phyloP scores from a whole-genome alignment of 2,329 filamentous ascomycete species.

The Cadophora luteo-olivacea region DNA sequence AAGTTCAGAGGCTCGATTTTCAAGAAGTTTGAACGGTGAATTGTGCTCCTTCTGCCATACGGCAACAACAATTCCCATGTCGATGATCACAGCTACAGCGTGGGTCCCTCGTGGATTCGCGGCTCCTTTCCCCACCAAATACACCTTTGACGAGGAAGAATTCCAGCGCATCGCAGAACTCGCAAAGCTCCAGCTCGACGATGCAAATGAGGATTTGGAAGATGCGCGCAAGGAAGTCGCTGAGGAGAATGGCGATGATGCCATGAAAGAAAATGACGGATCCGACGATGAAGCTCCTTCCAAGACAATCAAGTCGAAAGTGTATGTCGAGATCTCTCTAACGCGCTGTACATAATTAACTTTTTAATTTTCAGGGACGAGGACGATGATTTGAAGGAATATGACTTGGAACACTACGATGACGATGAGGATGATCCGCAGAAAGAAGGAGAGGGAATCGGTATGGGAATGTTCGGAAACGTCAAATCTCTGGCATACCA shows the following conservation, averaged over 20 bases:
- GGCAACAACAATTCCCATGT: constrained; percentile 38
- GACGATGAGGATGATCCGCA: constrained; percentile 79
- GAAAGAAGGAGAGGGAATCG: constrained; percentile 66
- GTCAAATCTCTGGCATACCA: constrained; percentile 94
- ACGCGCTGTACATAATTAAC: constrained; percentile 37
- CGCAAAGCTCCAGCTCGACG: constrained; percentile 73
- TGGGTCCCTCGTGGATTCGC: constrained; percentile 66
- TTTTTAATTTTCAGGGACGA: constrained; percentile 51
- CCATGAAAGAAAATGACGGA: constrained; percentile 48
- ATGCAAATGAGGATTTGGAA: constrained; percentile 85
- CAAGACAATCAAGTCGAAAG: constrained; percentile 47
- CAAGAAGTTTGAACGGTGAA: not conserved
- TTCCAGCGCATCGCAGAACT: constrained; percentile 64
- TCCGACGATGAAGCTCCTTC: constrained; percentile 39
- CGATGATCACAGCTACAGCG: constrained; percentile 64
- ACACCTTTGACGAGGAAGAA: constrained; percentile 64
- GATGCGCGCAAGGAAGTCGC: constrained; percentile 52
- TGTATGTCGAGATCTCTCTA: constrained; percentile 45
- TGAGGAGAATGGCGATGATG: constrained; percentile 42
- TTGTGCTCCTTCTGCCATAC: not conserved
- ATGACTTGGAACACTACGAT: constrained; percentile 95
- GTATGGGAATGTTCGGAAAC: constrained; percentile 93
- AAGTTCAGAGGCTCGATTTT: not conserved
- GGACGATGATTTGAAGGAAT: constrained; percentile 93
- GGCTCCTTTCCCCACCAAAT: constrained; percentile 63